Conservation (phyloP, 495 filamentous ascomycete species). For the Glonium stellatum region DNA sequence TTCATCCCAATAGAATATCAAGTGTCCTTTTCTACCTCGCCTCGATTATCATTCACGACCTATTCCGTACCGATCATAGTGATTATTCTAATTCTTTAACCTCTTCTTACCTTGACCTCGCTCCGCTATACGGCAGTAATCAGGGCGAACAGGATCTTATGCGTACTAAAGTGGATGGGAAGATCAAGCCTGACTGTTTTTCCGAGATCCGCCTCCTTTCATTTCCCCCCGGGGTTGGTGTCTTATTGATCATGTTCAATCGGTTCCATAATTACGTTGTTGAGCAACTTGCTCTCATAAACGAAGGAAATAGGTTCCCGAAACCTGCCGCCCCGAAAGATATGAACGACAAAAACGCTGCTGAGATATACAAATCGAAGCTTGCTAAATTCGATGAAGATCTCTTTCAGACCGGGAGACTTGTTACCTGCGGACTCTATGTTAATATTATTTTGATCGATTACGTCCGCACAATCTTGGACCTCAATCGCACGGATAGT, state of each 20-base stretch:
- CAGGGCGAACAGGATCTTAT: slow-evolving; percentile 66
- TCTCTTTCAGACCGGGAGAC: slow-evolving; percentile 72
- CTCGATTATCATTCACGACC: slow-evolving; percentile 79
- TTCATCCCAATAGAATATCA: slow-evolving; percentile 74
- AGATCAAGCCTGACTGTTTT: slow-evolving; percentile 76
- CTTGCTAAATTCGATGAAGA: slow-evolving; percentile 34
- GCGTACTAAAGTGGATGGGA: slow-evolving; percentile 73
- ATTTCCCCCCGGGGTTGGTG: slow-evolving; percentile 77
- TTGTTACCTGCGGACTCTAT: slow-evolving; percentile 75
- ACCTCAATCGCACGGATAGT: slow-evolving; percentile 66
- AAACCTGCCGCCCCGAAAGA: slow-evolving; percentile 30
- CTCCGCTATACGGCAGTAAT: slow-evolving; percentile 80
- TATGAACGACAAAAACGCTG: slow-evolving; percentile 15
- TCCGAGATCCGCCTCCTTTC: slow-evolving; percentile 68
- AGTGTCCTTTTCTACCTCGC: slow-evolving; percentile 86
- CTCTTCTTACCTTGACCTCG: slow-evolving; percentile 78
- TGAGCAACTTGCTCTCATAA: slow-evolving; percentile 52
- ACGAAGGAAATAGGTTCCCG: slow-evolving; percentile 52
- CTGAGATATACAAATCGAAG: slow-evolving; percentile 8
- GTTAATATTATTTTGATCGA: slow-evolving; percentile 79
- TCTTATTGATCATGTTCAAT: slow-evolving; percentile 62
- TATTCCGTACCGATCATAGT: slow-evolving; percentile 55
- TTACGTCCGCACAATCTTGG: slow-evolving; percentile 79
- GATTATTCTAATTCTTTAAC: slow-evolving; percentile 59
- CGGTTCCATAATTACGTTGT: slow-evolving; percentile 42